These are phyloP conservation scores for Phaeolepiota aurea DNA, from an alignment of 768 basidiomycete genomes.

Conservation along the genomic window DNA sequence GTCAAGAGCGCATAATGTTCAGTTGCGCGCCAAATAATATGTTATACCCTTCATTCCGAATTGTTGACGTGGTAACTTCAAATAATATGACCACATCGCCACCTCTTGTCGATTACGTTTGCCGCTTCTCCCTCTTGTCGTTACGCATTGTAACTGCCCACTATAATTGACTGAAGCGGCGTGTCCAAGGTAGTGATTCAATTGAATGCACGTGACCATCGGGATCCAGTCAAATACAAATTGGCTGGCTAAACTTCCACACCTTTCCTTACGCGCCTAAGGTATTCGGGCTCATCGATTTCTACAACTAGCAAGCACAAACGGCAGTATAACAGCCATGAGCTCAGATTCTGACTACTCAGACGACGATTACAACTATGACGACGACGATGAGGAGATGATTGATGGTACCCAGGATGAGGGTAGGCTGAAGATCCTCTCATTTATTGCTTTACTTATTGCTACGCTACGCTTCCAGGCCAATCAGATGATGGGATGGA, in stretches of 20 bases:
- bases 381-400: conserved; percentile 68
- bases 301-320: conserved; percentile 6
- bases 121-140: no score
- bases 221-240: not conserved
- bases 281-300: conserved; percentile 16
- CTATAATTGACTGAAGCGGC: no score
- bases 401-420: conserved; percentile 55
- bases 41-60: no score
- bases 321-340: conserved; percentile 16
- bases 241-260: not conserved
- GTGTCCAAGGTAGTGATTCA: no score
- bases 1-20: no score
- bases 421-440: conserved; percentile 18
- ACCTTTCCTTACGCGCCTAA: not conserved
- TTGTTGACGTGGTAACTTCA: no score
- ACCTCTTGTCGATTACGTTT: no score
- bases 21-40: no score
- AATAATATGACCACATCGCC: no score
- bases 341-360: conserved; percentile 65
- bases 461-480: no score
- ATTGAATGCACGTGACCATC: not conserved
- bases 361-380: conserved; percentile 59
- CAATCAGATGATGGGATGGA: conserved; percentile 57
- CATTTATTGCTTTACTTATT: conserved; percentile 5
- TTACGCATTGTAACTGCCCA: no score